Evolutionary conservation across 768 basidiomycete species (phyloP).

Genomic region (Obba rivulosa): DNA sequence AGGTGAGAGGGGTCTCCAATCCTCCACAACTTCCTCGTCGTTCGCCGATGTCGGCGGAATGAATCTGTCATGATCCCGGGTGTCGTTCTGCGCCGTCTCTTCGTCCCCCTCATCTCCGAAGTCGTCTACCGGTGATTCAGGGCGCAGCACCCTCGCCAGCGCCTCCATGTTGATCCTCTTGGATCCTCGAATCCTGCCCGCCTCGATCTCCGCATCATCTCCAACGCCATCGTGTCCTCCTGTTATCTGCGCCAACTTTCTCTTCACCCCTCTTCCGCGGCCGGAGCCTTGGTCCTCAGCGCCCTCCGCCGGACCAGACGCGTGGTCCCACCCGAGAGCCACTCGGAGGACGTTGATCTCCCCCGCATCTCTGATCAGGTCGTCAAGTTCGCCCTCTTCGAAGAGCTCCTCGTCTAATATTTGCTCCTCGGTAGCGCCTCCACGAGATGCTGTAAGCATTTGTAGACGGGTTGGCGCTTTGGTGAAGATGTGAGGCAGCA

Average conservation of each 20-base stretch:
- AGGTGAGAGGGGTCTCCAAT: constrained; percentile 40
- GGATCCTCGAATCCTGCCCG: constrained; percentile 28
- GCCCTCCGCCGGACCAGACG: not conserved
- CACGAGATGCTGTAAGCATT: constrained; percentile 50
- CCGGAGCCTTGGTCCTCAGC: not conserved
- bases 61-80: not conserved
- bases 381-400: constrained; percentile 61
- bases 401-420: constrained; percentile 73
- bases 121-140: constrained; percentile 20
- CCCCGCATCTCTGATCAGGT: constrained; percentile 44
- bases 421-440: constrained; percentile 43
- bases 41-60: constrained; percentile 12
- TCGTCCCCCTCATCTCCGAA: constrained; percentile 18
- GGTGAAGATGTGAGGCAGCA: constrained; percentile 23
- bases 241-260: constrained; percentile 10
- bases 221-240: constrained; percentile 1
- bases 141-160: constrained; percentile 43
- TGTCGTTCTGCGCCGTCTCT: constrained; percentile 7
- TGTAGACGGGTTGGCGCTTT: constrained; percentile 59
- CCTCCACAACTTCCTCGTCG: constrained; percentile 33
- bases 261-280: constrained; percentile 14
- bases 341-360: constrained; percentile 43
- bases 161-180: constrained; percentile 53
- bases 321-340: constrained; percentile 31
- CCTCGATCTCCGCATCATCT: constrained; percentile 11